A percentile compares a stretch with the other conserved stretches of the same genome.
Conservation (phyloP, 2,329 filamentous ascomycete genomes). For the Fusarium pseudograminearum region DNA sequence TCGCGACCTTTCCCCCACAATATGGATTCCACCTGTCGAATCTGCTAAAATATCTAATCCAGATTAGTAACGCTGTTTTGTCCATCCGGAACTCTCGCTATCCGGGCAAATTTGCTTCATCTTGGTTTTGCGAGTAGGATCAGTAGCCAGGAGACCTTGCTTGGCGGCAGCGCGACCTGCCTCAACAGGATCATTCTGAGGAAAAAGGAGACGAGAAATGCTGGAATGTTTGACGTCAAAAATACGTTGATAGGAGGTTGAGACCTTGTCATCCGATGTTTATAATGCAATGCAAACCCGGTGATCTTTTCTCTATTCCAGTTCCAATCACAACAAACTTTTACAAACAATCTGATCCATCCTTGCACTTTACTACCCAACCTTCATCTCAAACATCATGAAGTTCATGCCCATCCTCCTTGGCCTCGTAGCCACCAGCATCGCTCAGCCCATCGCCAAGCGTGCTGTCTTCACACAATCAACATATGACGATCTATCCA, state of each 20-base stretch:
- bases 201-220: neutral
- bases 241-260: neutral
- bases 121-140: neutral
- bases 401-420: constrained; percentile 52
- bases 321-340: neutral
- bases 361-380: neutral
- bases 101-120: constrained; percentile 1
- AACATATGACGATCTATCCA: constrained; percentile 60
- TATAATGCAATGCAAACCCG: neutral
- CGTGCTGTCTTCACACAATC: constrained; percentile 51
- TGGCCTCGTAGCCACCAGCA: constrained; percentile 44
- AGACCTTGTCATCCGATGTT: neutral
- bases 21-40: neutral
- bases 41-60: no score
- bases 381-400: constrained; percentile 42
- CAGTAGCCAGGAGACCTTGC: neutral
- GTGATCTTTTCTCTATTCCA: neutral
- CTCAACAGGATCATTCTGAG: neutral
- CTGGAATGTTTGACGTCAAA: fast-evolving
- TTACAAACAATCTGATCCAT: neutral
- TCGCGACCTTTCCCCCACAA: neutral
- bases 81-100: neutral
- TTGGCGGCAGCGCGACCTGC: neutral
- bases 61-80: neutral
- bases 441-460: constrained; percentile 48